Evolutionary conservation across 495 filamentous ascomycete species (phyloP).

Genomic region (Penicillium chermesinum): DNA sequence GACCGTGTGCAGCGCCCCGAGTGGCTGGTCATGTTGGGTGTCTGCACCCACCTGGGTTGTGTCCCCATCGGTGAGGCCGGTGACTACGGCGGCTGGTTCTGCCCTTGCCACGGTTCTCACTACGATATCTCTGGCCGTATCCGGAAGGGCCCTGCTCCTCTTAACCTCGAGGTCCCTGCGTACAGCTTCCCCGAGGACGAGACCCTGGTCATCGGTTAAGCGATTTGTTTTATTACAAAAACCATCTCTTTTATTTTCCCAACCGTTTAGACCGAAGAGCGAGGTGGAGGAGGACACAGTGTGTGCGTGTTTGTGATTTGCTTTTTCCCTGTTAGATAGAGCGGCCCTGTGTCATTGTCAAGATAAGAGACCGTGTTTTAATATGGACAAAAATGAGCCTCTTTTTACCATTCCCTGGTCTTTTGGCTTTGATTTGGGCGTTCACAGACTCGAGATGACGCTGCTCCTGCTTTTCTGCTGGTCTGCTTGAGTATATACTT

Average conservation of each 20-base stretch:
- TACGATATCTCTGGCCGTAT: slow-evolving; percentile 98
- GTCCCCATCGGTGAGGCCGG: slow-evolving; percentile 98
- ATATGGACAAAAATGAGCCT: slow-evolving; percentile 44
- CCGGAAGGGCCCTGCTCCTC: slow-evolving; percentile 89
- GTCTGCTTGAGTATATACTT: slow-evolving; percentile 28
- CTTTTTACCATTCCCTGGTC: slow-evolving; percentile 24
- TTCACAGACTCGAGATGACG: slow-evolving; percentile 3
- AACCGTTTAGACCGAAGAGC: slow-evolving; percentile 17
- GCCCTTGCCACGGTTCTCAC: slow-evolving; percentile 98
- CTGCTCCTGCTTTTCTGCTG: slow-evolving; percentile 6
- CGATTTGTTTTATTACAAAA: slow-evolving; percentile 14
- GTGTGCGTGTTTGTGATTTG: slow-evolving; percentile 28
- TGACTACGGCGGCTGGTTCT: slow-evolving; percentile 99
- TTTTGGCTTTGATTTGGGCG: slow-evolving; percentile 16
- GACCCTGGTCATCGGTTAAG: slow-evolving; percentile 73
- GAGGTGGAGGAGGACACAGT: slow-evolving; percentile 14
- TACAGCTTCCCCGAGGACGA: slow-evolving; percentile 84
- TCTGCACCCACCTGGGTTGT: slow-evolving; percentile 98
- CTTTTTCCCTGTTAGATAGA: slow-evolving; percentile 38
- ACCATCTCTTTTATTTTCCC: slow-evolving; percentile 9
- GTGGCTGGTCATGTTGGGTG: slow-evolving; percentile 98
- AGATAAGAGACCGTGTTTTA: slow-evolving; percentile 46
- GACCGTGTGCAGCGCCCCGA: slow-evolving; percentile 97
- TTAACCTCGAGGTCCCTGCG: slow-evolving; percentile 91
- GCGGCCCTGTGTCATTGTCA: slow-evolving; percentile 37